These are phyloP conservation scores for Acacia concinna DNA, from an alignment of 331 rosid species.

Conservation along the genomic window DNA sequence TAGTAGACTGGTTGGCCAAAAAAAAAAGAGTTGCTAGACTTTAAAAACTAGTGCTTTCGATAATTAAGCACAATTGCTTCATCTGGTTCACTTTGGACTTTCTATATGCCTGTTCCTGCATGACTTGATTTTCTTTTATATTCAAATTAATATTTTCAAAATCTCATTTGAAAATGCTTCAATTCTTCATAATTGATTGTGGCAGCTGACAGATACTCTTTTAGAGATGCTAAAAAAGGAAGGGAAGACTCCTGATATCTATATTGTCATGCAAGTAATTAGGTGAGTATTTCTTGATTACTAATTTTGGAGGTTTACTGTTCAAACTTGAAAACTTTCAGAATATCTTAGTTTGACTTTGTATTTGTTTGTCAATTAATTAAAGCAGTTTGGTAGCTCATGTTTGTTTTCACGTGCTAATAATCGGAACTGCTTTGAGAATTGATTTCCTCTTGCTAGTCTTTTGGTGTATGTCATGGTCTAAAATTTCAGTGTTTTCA, in stretches of 20 bases:
- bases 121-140: background rate
- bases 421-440: constrained; percentile 8
- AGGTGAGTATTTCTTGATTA: constrained; percentile 52
- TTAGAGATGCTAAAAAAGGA: constrained; percentile 71
- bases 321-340: constrained; percentile 16
- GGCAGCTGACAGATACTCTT: constrained; percentile 74
- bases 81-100: background rate
- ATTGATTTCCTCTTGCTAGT: constrained; percentile 9
- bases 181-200: constrained; percentile 25
- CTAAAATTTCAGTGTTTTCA: constrained; percentile 8
- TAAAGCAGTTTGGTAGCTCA: background rate
- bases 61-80: constrained; percentile 2
- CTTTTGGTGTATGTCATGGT: constrained; percentile 23
- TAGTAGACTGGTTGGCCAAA: background rate
- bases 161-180: constrained; percentile 11
- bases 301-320: constrained; percentile 20
- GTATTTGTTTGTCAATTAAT: constrained; percentile 3
- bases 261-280: constrained; percentile 63
- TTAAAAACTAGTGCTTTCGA: constrained; percentile 13
- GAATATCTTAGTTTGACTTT: constrained; percentile 13
- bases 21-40: background rate
- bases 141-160: constrained; percentile 14
- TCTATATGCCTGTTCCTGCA: constrained; percentile 1
- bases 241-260: constrained; percentile 66
- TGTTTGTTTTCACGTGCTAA: background rate